These are phyloP conservation scores for Fonsecaea multimorphosa DNA, from an alignment of 2,329 filamentous ascomycete species.

Conservation along the genomic window DNA sequence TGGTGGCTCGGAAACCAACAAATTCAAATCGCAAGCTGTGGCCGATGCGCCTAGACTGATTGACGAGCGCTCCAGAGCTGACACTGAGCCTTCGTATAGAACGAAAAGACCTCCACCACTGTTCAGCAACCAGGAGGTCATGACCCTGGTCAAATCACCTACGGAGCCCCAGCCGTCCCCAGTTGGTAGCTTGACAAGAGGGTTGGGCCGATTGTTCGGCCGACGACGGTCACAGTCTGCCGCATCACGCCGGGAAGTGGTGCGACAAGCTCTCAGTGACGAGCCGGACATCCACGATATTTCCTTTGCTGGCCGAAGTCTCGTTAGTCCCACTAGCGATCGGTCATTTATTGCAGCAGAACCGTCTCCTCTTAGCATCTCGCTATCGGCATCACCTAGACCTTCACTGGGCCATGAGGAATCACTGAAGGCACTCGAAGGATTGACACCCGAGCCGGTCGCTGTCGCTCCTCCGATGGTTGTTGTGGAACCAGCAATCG, in stretches of 20 bases:
- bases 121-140: slow-evolving; percentile 14
- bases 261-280: slow-evolving; percentile 34
- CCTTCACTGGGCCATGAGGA: slow-evolving; percentile 28
- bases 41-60: slow-evolving; percentile 4
- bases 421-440: slow-evolving; percentile 30
- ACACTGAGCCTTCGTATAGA: slow-evolving; percentile 35
- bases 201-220: slow-evolving; percentile 34
- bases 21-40: neutral
- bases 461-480: slow-evolving; percentile 15
- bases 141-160: slow-evolving; percentile 18
- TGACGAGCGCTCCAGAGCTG: slow-evolving; percentile 22
- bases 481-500: slow-evolving; percentile 21
- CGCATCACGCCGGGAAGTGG: slow-evolving; percentile 29
- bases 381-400: slow-evolving; percentile 17
- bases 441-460: slow-evolving; percentile 9
- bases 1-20: slow-evolving; percentile 11
- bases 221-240: slow-evolving; percentile 34
- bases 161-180: slow-evolving; percentile 31
- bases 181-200: slow-evolving; percentile 24
- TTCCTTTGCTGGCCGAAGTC: slow-evolving; percentile 7
- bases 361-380: slow-evolving; percentile 24
- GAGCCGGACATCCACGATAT: slow-evolving; percentile 30
- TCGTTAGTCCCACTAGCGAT: slow-evolving; percentile 29
- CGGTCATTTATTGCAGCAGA: slow-evolving; percentile 28
- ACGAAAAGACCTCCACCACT: slow-evolving; percentile 37